These are phyloP conservation scores for Ophidiomyces ophidiicola DNA, from an alignment of 2,329 filamentous ascomycete genomes.

Conservation along the genomic window DNA sequence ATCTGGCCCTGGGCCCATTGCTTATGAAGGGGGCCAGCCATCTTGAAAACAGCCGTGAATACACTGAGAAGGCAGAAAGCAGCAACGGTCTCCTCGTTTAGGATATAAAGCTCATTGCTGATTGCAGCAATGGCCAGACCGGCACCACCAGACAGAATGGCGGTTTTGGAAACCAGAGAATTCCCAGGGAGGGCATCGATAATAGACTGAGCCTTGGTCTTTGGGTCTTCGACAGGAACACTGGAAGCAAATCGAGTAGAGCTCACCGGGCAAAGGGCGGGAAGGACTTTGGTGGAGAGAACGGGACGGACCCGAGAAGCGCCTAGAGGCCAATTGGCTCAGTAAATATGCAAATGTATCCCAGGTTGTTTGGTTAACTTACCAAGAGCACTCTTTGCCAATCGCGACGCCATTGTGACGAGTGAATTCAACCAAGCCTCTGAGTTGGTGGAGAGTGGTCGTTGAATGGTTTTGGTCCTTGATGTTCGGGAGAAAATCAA, in stretches of 20 bases:
- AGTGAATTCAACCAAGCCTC: constrained; percentile 29
- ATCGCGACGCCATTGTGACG: constrained; percentile 88
- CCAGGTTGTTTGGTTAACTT: constrained; percentile 37
- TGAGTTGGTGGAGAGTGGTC: constrained; percentile 17
- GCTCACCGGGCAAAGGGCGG: constrained; percentile 59
- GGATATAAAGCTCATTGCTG: constrained; percentile 98
- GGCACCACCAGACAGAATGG: constrained; percentile 85
- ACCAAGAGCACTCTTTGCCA: constrained; percentile 93
- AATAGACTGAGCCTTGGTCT: constrained; percentile 94
- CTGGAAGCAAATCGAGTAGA: constrained; percentile 60
- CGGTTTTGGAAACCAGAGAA: constrained; percentile 87
- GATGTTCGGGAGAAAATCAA: constrained; percentile 5
- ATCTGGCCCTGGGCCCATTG: constrained; percentile 84
- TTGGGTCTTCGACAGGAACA: constrained; percentile 75
- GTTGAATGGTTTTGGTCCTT: constrained; percentile 9
- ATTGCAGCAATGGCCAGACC: constrained; percentile 88
- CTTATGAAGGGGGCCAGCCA: constrained; percentile 80
- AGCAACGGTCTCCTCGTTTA: constrained; percentile 97
- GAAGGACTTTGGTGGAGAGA: constrained; percentile 61
- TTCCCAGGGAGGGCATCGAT: constrained; percentile 86
- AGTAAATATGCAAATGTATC: not conserved
- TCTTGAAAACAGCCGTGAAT: constrained; percentile 86
- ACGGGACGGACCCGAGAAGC: constrained; percentile 80
- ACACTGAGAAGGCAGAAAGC: constrained; percentile 85
- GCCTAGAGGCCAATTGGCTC: constrained; percentile 45